phyloP scores from a whole-genome alignment of 2,329 filamentous ascomycete genomes.

The Trichophyton mentagrophytes region DNA sequence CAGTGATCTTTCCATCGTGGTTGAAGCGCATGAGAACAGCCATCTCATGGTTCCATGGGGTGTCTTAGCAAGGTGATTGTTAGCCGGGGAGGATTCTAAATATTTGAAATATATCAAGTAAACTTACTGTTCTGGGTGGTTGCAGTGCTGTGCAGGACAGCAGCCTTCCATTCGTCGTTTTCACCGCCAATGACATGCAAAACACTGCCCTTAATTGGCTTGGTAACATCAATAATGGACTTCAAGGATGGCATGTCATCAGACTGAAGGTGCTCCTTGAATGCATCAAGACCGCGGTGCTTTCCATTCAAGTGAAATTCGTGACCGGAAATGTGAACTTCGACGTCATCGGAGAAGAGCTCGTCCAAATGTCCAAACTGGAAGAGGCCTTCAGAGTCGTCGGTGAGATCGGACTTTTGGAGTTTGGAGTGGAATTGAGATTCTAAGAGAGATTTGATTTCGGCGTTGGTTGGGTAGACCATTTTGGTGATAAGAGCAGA shows the following conservation, averaged over 20 bases:
- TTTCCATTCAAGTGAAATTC: conserved; percentile 9
- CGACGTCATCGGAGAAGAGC: conserved; percentile 8
- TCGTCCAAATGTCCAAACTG: conserved; percentile 9
- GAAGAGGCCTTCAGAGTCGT: conserved; percentile 7
- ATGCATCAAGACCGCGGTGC: conserved; percentile 5
- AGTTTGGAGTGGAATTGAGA: conserved; percentile 6
- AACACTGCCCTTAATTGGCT: conserved; percentile 7
- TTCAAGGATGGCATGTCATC: conserved; percentile 8
- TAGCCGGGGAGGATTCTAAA: neutral
- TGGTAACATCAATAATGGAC: conserved; percentile 7
- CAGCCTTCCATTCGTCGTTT: conserved; percentile 7
- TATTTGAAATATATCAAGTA: neutral
- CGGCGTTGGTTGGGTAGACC: conserved; percentile 6
- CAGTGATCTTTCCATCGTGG: conserved; percentile 8
- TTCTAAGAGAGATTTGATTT: conserved; percentile 9
- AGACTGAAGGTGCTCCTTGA: conserved; percentile 7
- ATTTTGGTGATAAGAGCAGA: neutral
- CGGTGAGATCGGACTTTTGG: conserved; percentile 3
- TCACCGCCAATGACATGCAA: conserved; percentile 10
- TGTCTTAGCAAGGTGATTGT: conserved; percentile 1
- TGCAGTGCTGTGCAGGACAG: conserved; percentile 9
- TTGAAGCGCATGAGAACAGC: conserved; percentile 9
- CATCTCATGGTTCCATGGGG: conserved; percentile 10
- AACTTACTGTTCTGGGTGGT: conserved; percentile 8
- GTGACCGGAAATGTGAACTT: conserved; percentile 7